Conservation (phyloP, 441 rosid species). For the Corymbia calophylla region DNA sequence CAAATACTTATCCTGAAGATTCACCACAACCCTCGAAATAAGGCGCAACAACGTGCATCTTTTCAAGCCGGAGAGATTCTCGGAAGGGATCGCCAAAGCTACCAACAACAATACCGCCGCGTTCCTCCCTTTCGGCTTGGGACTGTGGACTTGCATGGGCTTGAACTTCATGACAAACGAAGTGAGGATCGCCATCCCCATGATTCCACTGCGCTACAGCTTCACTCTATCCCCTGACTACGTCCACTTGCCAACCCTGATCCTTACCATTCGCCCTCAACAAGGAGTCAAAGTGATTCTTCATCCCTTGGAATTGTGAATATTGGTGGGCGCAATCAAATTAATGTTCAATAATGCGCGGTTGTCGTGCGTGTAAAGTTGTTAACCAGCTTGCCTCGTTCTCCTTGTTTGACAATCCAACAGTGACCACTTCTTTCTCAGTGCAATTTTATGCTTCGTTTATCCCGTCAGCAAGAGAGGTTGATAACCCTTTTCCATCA, state of each 20-base stretch:
- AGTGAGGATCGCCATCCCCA: neutral
- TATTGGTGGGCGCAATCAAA: neutral
- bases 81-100: neutral
- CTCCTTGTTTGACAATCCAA: neutral
- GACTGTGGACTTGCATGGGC: neutral
- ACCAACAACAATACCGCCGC: neutral
- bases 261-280: neutral
- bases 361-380: neutral
- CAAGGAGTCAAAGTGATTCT: neutral
- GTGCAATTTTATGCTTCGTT: neutral
- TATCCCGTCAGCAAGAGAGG: neutral
- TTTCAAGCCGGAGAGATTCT: neutral
- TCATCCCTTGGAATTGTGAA: neutral
- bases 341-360: neutral
- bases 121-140: neutral
- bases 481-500: conserved; percentile 26
- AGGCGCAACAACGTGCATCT: neutral
- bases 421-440: neutral
- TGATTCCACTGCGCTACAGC: neutral
- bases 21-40: neutral
- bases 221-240: neutral
- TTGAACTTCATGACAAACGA: neutral
- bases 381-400: neutral
- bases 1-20: neutral
- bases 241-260: neutral